These are phyloP conservation scores for Orbilia brochopaga DNA, from an alignment of 2,329 filamentous ascomycete genomes.

Conservation along the genomic window DNA sequence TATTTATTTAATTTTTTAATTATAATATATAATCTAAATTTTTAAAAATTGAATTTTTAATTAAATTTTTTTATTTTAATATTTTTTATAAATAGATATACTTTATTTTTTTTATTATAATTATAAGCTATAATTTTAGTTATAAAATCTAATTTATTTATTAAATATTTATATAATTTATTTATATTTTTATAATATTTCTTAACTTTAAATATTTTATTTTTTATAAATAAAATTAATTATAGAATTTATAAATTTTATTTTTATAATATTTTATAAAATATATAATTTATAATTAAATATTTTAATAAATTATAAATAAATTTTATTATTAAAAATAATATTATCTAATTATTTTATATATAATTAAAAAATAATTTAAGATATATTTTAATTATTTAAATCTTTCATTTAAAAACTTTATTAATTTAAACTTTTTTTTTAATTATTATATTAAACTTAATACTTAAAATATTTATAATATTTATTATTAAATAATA, in stretches of 20 bases:
- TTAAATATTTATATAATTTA: not conserved
- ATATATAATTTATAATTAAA: not conserved
- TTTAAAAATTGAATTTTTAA: not conserved
- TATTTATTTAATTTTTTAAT: not conserved
- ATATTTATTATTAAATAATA: not conserved
- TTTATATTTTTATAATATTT: not conserved
- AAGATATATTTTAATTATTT: not conserved
- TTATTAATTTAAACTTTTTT: not conserved
- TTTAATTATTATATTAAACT: not conserved
- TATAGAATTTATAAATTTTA: not conserved
- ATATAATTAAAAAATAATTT: not conserved
- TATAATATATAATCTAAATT: constrained; percentile 3
- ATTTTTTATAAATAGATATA: constrained; percentile 1
- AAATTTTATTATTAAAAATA: not conserved
- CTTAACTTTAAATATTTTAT: not conserved
- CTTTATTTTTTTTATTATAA: constrained; percentile 2
- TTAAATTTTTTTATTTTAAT: constrained; percentile 6
- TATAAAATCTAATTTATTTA: not conserved
- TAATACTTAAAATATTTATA: constrained; percentile 1
- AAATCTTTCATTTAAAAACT: not conserved
- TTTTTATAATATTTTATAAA: not conserved
- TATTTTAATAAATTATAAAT: not conserved
- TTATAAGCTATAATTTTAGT: not conserved
- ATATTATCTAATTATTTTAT: constrained; percentile 1
- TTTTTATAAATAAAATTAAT: not conserved